These are phyloP conservation scores for Acrodontium crateriforme DNA, from an alignment of 2,329 filamentous ascomycete genomes.

Conservation along the genomic window DNA sequence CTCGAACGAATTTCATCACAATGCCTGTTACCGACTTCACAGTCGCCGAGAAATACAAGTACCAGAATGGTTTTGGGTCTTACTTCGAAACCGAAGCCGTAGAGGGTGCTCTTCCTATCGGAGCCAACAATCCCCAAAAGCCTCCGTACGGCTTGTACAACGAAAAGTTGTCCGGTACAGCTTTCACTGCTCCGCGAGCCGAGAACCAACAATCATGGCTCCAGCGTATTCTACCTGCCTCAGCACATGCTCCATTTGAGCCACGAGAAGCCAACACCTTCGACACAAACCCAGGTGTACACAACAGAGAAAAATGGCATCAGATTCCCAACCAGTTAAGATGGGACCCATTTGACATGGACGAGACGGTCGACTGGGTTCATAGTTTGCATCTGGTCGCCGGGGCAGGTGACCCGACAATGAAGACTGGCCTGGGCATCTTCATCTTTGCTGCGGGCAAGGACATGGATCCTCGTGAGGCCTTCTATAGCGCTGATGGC, in stretches of 20 bases:
- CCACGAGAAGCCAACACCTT: slow-evolving; percentile 34
- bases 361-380: slow-evolving; percentile 55
- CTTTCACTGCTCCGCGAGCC: slow-evolving; percentile 43
- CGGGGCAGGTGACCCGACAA: slow-evolving; percentile 63
- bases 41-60: slow-evolving; percentile 55
- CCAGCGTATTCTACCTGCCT: slow-evolving; percentile 42
- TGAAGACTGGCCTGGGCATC: slow-evolving; percentile 68
- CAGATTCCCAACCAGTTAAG: slow-evolving; percentile 70
- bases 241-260: slow-evolving; percentile 44
- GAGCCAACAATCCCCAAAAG: slow-evolving; percentile 71
- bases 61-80: slow-evolving; percentile 64
- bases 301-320: slow-evolving; percentile 45
- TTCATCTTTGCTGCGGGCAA: slow-evolving; percentile 67
- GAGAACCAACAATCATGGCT: slow-evolving; percentile 47
- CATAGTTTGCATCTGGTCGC: slow-evolving; percentile 58
- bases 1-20: too few species aligned
- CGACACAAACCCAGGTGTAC: slow-evolving; percentile 37
- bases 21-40: slow-evolving; percentile 55
- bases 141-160: slow-evolving; percentile 66
- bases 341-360: slow-evolving; percentile 66
- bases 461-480: slow-evolving; percentile 59
- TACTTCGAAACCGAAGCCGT: slow-evolving; percentile 74
- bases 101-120: slow-evolving; percentile 58
- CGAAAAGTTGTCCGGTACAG: slow-evolving; percentile 51
- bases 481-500: slow-evolving; percentile 71